Evolutionary conservation across 495 filamentous ascomycete genomes (phyloP).

Genomic region (Annulohypoxylon bovei): DNA sequence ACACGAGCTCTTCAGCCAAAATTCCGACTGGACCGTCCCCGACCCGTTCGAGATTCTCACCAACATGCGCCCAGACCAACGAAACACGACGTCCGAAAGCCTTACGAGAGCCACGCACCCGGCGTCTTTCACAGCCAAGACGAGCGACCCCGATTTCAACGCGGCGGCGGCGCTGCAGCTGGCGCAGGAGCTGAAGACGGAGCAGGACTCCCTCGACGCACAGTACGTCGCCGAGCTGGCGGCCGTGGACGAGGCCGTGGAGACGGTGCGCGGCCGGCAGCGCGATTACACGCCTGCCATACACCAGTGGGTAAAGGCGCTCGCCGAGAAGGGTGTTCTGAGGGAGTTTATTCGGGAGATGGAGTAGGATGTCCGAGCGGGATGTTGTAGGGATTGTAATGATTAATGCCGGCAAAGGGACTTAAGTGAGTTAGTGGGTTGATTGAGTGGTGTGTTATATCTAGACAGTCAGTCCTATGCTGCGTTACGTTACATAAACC

Average conservation of each 20-base stretch:
- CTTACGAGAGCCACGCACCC: constrained; percentile 19
- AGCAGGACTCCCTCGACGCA: constrained; percentile 41
- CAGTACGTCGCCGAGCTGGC: constrained; percentile 41
- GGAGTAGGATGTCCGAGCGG: background rate
- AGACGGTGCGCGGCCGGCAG: constrained; percentile 46
- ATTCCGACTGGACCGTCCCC: constrained; percentile 14
- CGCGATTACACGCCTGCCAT: constrained; percentile 55
- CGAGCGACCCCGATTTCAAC: constrained; percentile 14
- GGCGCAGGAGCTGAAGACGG: constrained; percentile 29
- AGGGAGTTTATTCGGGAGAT: constrained; percentile 44
- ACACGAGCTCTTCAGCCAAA: constrained; percentile 31
- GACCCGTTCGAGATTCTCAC: constrained; percentile 18
- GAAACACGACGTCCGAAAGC: constrained; percentile 35
- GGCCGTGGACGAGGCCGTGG: constrained; percentile 37
- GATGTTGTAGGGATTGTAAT: background rate
- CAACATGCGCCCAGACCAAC: constrained; percentile 34
- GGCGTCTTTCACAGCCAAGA: constrained; percentile 4
- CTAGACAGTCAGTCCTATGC: background rate
- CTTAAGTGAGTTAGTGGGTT: background rate
- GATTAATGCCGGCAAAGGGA: background rate
- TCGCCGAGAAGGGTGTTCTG: constrained; percentile 54
- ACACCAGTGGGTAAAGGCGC: constrained; percentile 55
- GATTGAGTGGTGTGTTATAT: background rate
- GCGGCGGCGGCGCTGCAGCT: constrained; percentile 23
- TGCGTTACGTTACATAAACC: background rate